Evolutionary conservation across 2,329 filamentous ascomycete species (phyloP), one percentile per base, ranked within the genome.

Genomic region (Trematosphaeria pertusa): DNA sequence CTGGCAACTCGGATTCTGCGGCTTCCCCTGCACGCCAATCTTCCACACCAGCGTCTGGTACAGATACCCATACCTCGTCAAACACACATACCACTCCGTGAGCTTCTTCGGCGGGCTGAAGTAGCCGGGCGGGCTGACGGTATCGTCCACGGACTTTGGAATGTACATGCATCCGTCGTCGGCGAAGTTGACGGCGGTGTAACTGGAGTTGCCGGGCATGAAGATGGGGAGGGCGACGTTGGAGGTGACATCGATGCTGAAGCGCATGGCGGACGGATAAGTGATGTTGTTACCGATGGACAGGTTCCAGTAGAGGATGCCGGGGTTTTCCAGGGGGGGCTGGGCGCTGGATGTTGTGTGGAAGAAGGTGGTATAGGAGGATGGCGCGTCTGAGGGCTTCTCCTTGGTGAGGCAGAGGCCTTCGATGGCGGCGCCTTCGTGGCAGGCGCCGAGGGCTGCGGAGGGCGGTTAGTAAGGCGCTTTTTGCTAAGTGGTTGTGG

Each of bases 371-470:
- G 47, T 59, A 43, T 65, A 58, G 21, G 48, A 37, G 5, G 19
- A 22, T 15, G 57, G 32, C 15, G 45, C 38, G 12, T 56, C 46
- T 6, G 35, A 17, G 7, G 42, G 19, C 6, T 38, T 52, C 12
- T 50, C 26, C 4, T 39, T 24, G 9, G 42, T 50, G 6, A 38
- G 37, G 32, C 64, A 65, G 26, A 78, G 69, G 11, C 66, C 72
- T 60, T 78, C 75, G 42, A 75, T 75, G 3, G 70, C 75, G 28
- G 75, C 76, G 26, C 76, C 75, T 61, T 75, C 69, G 46, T 78
- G 75, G 62, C 76, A 67, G 19, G 59, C 57, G 26, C 57, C 58
- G 2, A 65, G 50, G 21, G 51, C 58, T 45, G 40, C 51, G 11
- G 57, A 54, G 11, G 3, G 10, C 4, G 2, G 15, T 53, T 8